A percentile compares a stretch with the other conserved stretches of the same genome.
phyloP scores from a whole-genome alignment of 192 early-diverging fungal species.

The Dissophora ornata region DNA sequence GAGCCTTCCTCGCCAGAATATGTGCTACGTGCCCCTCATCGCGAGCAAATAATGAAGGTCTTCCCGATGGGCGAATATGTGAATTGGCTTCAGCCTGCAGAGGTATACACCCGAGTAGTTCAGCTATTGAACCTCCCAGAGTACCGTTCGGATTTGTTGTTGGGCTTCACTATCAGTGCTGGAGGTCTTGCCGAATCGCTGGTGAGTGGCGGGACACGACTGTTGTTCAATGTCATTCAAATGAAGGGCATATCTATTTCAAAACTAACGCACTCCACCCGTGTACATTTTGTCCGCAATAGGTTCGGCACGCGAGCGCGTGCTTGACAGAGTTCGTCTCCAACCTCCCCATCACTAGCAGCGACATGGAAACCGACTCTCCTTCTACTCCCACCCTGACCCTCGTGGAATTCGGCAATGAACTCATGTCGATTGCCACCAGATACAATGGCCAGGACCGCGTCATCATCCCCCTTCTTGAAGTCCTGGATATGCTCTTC shows the following conservation, averaged over 20 bases:
- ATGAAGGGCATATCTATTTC: too few relatives aligned
- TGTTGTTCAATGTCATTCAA: too few relatives aligned
- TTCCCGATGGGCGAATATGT: conserved; percentile 49
- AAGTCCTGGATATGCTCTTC: conserved; percentile 74
- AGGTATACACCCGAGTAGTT: conserved; percentile 74
- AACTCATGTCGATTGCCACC: conserved; percentile 57
- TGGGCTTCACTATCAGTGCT: conserved; percentile 79
- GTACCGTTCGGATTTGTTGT: conserved; percentile 69
- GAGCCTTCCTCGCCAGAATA: conserved; percentile 7
- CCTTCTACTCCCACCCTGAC: conserved; percentile 26
- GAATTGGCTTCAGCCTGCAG: conserved; percentile 70
- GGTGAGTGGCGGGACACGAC: conserved; percentile 55
- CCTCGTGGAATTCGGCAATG: conserved; percentile 54
- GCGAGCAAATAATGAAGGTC: conserved; percentile 20
- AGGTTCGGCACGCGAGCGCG: conserved; percentile 76
- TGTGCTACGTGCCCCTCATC: conserved; percentile 25
- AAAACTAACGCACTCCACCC: too few relatives aligned
- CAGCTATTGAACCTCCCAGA: conserved; percentile 62
- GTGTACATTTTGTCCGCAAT: too few relatives aligned
- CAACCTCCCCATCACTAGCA: conserved; percentile 48
- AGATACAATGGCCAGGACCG: conserved; percentile 68
- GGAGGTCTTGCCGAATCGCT: conserved; percentile 85
- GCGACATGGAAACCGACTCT: conserved; percentile 14
- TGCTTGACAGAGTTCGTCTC: conserved; percentile 70
- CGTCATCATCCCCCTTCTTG: conserved; percentile 74